These are phyloP conservation scores for Tillandsia fasciculata DNA, from an alignment of 176 grass and related monocot genomes.

Conservation along the genomic window DNA sequence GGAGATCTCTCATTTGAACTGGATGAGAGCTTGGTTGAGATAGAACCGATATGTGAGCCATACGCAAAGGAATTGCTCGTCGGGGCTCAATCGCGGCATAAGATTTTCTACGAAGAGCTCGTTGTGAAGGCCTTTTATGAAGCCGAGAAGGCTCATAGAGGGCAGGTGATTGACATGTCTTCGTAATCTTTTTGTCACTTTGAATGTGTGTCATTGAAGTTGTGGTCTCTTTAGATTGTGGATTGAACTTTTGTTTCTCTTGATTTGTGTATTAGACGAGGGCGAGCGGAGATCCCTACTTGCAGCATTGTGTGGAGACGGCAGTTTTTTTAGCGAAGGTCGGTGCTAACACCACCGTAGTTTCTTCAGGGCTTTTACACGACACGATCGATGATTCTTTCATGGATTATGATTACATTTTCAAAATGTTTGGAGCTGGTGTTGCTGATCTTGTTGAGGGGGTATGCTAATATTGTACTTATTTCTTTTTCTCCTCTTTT, in stretches of 20 bases:
- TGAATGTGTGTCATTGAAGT: not conserved
- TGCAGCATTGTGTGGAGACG: conserved; percentile 92
- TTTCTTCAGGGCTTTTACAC: conserved; percentile 72
- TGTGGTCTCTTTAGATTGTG: not conserved
- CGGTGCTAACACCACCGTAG: conserved; percentile 52
- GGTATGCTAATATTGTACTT: conserved; percentile 37
- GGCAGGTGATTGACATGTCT: conserved; percentile 40
- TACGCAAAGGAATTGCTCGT: conserved; percentile 47
- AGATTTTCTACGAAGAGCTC: conserved; percentile 75
- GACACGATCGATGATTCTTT: conserved; percentile 91
- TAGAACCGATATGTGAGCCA: conserved; percentile 27
- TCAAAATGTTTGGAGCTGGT: conserved; percentile 59
- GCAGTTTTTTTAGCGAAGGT: conserved; percentile 64
- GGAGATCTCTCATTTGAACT: conserved; percentile 42
- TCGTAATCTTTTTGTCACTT: not conserved
- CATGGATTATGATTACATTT: conserved; percentile 66
- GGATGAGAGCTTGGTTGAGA: conserved; percentile 28
- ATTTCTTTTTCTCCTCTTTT: not conserved
- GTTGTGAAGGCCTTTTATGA: conserved; percentile 77
- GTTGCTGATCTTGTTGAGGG: conserved; percentile 93
- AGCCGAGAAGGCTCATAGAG: conserved; percentile 60
- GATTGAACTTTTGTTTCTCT: not conserved
- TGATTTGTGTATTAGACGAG: conserved; percentile 31
- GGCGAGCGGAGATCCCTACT: conserved; percentile 77
- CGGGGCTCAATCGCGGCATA: conserved; percentile 48